Evolutionary conservation across 352 stramenopile species (phyloP).

Genomic region (Phytophthora melonis): DNA sequence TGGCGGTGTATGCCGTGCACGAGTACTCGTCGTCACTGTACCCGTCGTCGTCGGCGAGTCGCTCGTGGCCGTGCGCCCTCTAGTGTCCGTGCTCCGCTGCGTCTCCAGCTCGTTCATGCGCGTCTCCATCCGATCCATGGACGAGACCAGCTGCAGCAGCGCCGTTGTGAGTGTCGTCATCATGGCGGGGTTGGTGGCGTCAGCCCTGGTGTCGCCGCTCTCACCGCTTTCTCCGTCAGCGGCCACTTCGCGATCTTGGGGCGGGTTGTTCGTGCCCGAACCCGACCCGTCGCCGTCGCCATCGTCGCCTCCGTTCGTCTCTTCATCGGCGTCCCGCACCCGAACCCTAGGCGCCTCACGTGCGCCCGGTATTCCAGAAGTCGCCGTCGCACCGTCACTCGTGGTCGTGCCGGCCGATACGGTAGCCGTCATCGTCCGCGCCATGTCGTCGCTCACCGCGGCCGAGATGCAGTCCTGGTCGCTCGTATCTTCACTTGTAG

Average conservation of each 20-base stretch:
- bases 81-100: background rate
- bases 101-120: background rate
- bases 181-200: background rate
- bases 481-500: background rate
- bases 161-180: background rate
- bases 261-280: background rate
- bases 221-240: background rate
- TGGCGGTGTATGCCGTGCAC: background rate
- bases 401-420: background rate
- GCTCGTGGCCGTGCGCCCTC: background rate
- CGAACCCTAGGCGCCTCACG: background rate
- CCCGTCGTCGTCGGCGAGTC: too few relatives aligned
- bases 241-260: background rate
- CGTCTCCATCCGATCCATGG: background rate
- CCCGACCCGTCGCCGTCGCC: background rate
- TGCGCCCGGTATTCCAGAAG: background rate
- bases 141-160: background rate
- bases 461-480: background rate
- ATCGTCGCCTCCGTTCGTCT: too few relatives aligned
- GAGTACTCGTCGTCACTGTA: background rate
- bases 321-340: background rate
- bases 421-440: background rate
- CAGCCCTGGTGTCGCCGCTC: background rate
- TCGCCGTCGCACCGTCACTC: background rate
- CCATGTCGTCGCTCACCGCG: background rate